Percentiles rank a stretch among this genome's conserved stretches.
Conservation (phyloP, 768 basidiomycete species). For the Lactarius deliciosus region DNA sequence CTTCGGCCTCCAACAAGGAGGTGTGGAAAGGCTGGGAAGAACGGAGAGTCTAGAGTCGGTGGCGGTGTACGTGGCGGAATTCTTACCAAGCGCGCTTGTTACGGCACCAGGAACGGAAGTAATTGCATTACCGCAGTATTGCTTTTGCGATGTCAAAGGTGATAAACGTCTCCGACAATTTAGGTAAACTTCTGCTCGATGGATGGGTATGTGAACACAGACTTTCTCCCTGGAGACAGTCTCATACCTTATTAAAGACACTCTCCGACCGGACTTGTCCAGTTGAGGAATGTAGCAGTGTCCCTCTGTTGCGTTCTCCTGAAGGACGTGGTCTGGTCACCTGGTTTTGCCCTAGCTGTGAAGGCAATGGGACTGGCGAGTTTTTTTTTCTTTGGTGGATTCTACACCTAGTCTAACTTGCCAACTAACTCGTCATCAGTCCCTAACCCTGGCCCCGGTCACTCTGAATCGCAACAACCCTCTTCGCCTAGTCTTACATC, state of each 20-base stretch:
- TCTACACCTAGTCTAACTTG: constrained; percentile 1
- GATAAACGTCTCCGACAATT: constrained; percentile 55
- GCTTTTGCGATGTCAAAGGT: constrained; percentile 47
- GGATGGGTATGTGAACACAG: constrained; percentile 27
- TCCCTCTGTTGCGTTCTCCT: constrained; percentile 78
- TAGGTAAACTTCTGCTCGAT: constrained; percentile 47
- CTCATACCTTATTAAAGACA: constrained; percentile 46
- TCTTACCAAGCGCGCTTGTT: background rate
- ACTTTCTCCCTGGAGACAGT: background rate
- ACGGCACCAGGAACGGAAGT: background rate
- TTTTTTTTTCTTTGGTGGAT: constrained; percentile 1
- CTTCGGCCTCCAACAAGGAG: constrained; percentile 24
- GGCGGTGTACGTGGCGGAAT: constrained; percentile 7
- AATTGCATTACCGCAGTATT: background rate
- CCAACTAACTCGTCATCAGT: constrained; percentile 15
- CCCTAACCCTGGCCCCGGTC: constrained; percentile 1
- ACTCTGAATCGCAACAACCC: constrained; percentile 17
- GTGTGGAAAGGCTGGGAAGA: constrained; percentile 9
- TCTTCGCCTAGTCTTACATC: constrained; percentile 46
- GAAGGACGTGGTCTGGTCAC: constrained; percentile 44
- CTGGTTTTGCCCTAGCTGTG: constrained; percentile 66
- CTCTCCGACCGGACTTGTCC: constrained; percentile 59
- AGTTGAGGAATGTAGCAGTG: constrained; percentile 48
- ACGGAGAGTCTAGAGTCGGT: background rate
- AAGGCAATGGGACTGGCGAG: constrained; percentile 42